Base-by-base conservation (phyloP, 306 rosid genomes). In the Begonia fuchsioides region DNA sequence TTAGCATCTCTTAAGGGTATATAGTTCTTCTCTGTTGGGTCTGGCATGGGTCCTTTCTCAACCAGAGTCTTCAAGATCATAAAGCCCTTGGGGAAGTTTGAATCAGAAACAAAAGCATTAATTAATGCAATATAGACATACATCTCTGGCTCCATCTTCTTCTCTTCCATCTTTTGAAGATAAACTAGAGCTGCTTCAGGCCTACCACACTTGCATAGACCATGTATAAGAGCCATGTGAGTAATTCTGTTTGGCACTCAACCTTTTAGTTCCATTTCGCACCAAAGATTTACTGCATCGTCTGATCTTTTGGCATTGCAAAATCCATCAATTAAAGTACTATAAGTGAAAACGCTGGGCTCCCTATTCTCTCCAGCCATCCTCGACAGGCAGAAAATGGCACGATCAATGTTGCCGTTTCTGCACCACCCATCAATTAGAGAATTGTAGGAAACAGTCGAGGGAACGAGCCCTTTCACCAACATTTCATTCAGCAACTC, bases 181-280 rank as follows among this genome's bases (percentile, higher is more conserved):
- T 67, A 80, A 57, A 39, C 62, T 15, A 77, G 53, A 44, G 87
- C 85, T 17, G 60, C 54, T 14, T 63, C 61, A 11, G 94, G 82
- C 76, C 72, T 77, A 44, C 63, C 43, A 41, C 87, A 83, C 61
- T 66, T 73, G 72, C 87, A 87, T 51, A 87, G 94, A 59, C 96
- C 94, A n/a, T 66, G 53, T 59, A 87, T 70, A 20, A 87, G 78
- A 54, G 85, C 93, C 81, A 75, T 77, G 44, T 55, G 80, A 62
- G 87, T 57, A 19, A 87, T 65, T 59, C 76, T 75, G 68, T 83
- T 87, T 4, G 93, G 93, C 56, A 60, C 49, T 41, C 80, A 80
- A 17, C 79, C 82, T 58, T 59, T 77, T 48, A 49, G 73, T 48
- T 56, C 70, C 94, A 83, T 80, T 58, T 67, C 75, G 35, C 69